Evolutionary conservation across 345 rosid species (phyloP).

Genomic region (Barbarea vulgaris): DNA sequence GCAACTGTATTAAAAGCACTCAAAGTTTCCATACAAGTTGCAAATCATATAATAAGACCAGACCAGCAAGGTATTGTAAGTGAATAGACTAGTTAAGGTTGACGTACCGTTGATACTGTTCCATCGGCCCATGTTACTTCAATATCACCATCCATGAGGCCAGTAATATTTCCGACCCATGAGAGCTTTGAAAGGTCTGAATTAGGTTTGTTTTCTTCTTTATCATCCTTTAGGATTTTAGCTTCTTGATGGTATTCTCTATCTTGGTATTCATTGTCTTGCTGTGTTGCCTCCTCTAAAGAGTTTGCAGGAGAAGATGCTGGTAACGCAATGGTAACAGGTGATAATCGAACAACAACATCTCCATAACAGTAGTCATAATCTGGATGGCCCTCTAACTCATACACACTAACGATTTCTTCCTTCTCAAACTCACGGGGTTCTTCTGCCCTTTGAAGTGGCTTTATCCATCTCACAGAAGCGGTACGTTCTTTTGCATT

Average conservation of each 20-base stretch:
- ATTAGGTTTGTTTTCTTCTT: slow-evolving; percentile 41
- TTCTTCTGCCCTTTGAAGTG: slow-evolving; percentile 71
- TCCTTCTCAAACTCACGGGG: slow-evolving; percentile 87
- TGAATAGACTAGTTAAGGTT: slow-evolving; percentile 24
- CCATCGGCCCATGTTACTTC: slow-evolving; percentile 99
- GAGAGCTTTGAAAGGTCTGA: slow-evolving; percentile 63
- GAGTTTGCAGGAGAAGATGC: slow-evolving; percentile 41
- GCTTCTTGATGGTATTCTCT: slow-evolving; percentile 42
- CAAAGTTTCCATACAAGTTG: not conserved
- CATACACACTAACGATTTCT: slow-evolving; percentile 92
- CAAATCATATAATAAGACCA: slow-evolving; percentile 18
- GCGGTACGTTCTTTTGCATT: slow-evolving; percentile 95
- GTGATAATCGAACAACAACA: slow-evolving; percentile 78
- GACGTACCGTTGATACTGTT: slow-evolving; percentile 82
- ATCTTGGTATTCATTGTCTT: slow-evolving; percentile 40
- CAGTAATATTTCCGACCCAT: slow-evolving; percentile 97
- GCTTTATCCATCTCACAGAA: slow-evolving; percentile 82
- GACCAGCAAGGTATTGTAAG: slow-evolving; percentile 12
- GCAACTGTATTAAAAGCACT: slow-evolving; percentile 25
- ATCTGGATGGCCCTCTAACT: slow-evolving; percentile 93
- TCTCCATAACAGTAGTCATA: slow-evolving; percentile 97
- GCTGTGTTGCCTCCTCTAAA: slow-evolving; percentile 45
- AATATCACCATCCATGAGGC: slow-evolving; percentile 89
- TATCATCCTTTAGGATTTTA: slow-evolving; percentile 42
- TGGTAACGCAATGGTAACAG: slow-evolving; percentile 54